Conservation (phyloP, 2,329 filamentous ascomycete genomes). For the Colletotrichum cuscutae region DNA sequence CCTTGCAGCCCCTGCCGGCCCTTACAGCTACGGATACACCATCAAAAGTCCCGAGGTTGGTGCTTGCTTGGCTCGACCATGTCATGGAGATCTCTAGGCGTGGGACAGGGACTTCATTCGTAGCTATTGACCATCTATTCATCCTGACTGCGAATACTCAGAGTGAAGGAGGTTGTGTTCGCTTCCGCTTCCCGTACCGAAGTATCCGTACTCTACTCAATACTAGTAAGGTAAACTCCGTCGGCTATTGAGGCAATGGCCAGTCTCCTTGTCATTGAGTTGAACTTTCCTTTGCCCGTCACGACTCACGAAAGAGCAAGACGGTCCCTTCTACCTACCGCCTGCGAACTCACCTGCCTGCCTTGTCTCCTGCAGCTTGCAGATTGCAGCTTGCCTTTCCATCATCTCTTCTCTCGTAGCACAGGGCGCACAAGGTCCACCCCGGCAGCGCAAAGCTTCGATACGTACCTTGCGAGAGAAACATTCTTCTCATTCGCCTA, state of each 20-base stretch:
- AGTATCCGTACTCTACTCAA: not conserved
- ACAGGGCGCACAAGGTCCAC: slow-evolving; percentile 20
- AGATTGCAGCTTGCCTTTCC: not conserved
- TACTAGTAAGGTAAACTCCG: not conserved
- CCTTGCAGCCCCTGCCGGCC: not conserved
- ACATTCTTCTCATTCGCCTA: not conserved
- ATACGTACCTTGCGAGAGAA: slow-evolving; percentile 26
- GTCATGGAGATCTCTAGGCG: not conserved
- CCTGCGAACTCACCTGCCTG: slow-evolving; percentile 6
- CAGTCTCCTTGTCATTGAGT: not conserved
- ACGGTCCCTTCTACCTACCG: not conserved
- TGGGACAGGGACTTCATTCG: not conserved
- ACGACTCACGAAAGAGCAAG: not conserved
- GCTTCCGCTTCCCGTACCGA: not conserved
- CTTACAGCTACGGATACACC: not conserved
- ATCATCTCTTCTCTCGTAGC: slow-evolving; percentile 30
- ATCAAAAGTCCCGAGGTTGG: slow-evolving; percentile 3
- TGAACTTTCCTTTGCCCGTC: not conserved
- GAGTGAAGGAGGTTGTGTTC: not conserved
- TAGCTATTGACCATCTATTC: not conserved
- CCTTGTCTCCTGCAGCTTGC: not conserved
- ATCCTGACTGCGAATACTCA: not conserved
- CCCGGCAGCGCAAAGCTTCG: not conserved
- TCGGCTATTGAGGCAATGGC: slow-evolving; percentile 9
- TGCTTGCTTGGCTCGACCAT: not conserved